Evolutionary conservation across 2,329 filamentous ascomycete species (phyloP).

Genomic region (Xenosphaeropsis pyriputrescens): DNA sequence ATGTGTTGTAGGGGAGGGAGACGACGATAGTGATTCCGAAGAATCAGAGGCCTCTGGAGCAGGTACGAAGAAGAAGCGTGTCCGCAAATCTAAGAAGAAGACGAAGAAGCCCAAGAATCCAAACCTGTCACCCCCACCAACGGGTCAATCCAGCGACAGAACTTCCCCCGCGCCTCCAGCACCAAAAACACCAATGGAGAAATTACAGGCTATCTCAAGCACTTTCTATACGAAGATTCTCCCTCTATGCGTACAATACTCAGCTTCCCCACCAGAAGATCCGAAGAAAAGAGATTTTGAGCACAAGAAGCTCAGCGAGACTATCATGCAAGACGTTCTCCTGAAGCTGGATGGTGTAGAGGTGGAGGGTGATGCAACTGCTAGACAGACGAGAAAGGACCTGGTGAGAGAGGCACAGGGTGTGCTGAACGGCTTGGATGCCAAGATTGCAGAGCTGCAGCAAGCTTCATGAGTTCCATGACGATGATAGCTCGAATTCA

Average conservation of each 20-base stretch:
- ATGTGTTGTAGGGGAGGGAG: conserved; percentile 37
- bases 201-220: conserved; percentile 49
- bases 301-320: conserved; percentile 62
- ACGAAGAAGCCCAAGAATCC: conserved; percentile 7
- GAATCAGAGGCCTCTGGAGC: conserved; percentile 23
- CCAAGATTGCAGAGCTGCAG: background rate
- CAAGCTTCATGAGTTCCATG: too few species aligned
- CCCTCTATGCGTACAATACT: conserved; percentile 50
- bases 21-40: conserved; percentile 27
- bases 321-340: conserved; percentile 59
- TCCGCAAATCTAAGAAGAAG: conserved; percentile 21
- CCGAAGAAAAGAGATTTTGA: conserved; percentile 56
- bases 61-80: conserved; percentile 26
- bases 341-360: conserved; percentile 68
- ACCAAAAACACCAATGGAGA: conserved; percentile 34
- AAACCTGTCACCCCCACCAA: conserved; percentile 14
- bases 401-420: conserved; percentile 59
- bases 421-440: conserved; percentile 49
- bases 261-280: conserved; percentile 46
- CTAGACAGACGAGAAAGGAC: conserved; percentile 52
- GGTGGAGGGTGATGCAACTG: conserved; percentile 51
- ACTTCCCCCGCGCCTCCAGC: conserved; percentile 19
- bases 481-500: too few species aligned
- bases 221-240: conserved; percentile 50
- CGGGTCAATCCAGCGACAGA: conserved; percentile 16